Conservation (phyloP, 2,329 filamentous ascomycete genomes). For the Hypoxylon sp. region DNA sequence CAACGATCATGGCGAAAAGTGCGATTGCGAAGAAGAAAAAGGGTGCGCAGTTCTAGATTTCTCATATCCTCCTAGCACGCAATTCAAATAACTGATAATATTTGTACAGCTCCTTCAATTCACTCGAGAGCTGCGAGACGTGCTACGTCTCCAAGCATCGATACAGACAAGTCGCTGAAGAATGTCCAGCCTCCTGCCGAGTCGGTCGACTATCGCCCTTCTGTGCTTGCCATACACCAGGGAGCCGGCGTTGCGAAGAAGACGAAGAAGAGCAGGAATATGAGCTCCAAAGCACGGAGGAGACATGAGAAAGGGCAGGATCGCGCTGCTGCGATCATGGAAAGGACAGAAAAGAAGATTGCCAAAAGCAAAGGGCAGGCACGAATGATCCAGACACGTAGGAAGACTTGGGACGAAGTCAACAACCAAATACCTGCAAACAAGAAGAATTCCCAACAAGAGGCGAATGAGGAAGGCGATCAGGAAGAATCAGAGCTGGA, state of each 20-base stretch:
- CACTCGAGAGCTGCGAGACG: slow-evolving; percentile 82
- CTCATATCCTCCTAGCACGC: not conserved
- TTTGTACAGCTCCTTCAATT: slow-evolving; percentile 67
- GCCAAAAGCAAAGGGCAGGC: slow-evolving; percentile 67
- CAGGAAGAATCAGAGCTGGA: slow-evolving; percentile 44
- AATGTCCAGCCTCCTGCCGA: slow-evolving; percentile 65
- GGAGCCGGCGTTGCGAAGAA: slow-evolving; percentile 77
- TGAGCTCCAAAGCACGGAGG: slow-evolving; percentile 68
- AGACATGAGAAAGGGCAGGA: slow-evolving; percentile 70
- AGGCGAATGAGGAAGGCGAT: slow-evolving; percentile 30
- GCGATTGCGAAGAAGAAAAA: slow-evolving; percentile 53
- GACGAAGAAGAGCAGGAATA: slow-evolving; percentile 67
- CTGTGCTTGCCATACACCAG: slow-evolving; percentile 77
- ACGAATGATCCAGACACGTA: slow-evolving; percentile 62
- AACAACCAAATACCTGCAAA: slow-evolving; percentile 58
- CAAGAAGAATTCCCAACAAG: slow-evolving; percentile 31
- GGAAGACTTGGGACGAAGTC: slow-evolving; percentile 70
- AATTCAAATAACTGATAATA: slow-evolving; percentile 23
- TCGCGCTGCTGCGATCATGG: slow-evolving; percentile 70
- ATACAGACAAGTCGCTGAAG: slow-evolving; percentile 79
- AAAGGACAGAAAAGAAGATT: slow-evolving; percentile 69
- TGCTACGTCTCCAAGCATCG: slow-evolving; percentile 76
- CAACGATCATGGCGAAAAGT: slow-evolving; percentile 53
- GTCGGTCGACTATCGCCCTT: slow-evolving; percentile 66
- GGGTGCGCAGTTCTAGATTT: slow-evolving; percentile 37